These are phyloP conservation scores for Nemania sp. DNA, from an alignment of 2,329 filamentous ascomycete genomes.

Conservation along the genomic window DNA sequence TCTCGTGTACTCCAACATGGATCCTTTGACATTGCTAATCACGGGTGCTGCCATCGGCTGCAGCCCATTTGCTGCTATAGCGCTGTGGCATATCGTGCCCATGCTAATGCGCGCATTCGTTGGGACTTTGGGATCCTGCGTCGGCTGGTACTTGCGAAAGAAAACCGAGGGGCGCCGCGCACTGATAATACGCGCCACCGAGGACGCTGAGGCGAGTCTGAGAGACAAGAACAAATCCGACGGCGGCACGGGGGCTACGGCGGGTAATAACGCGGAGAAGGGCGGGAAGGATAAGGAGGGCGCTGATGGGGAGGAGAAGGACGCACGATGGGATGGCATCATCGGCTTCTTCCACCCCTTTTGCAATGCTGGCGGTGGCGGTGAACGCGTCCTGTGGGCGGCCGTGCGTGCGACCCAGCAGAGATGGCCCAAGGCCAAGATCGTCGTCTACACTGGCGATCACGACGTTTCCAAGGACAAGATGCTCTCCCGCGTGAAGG, in stretches of 20 bases:
- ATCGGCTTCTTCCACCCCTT: conserved; percentile 98
- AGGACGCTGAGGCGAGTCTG: conserved; percentile 56
- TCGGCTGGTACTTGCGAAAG: conserved; percentile 72
- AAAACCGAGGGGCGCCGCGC: conserved; percentile 72
- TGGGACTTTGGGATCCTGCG: conserved; percentile 54
- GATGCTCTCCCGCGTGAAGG: conserved; percentile 83
- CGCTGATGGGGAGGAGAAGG: conserved; percentile 54
- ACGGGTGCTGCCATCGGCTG: conserved; percentile 47
- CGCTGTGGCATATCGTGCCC: conserved; percentile 50
- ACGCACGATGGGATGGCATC: conserved; percentile 81
- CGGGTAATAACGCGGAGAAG: conserved; percentile 77
- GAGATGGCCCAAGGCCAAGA: conserved; percentile 88
- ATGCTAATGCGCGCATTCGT: conserved; percentile 55
- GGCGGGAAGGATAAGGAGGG: conserved; percentile 64
- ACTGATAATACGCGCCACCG: conserved; percentile 66
- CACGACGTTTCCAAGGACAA: conserved; percentile 84
- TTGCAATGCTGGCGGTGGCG: conserved; percentile 96
- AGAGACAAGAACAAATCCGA: conserved; percentile 47
- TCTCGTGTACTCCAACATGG: conserved; percentile 44
- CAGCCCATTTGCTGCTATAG: conserved; percentile 47
- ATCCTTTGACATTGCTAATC: conserved; percentile 42
- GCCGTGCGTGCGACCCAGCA: conserved; percentile 91
- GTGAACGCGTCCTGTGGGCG: conserved; percentile 95
- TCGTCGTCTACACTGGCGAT: conserved; percentile 95
- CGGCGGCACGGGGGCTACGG: conserved; percentile 46